phyloP scores from a whole-genome alignment of 2,329 filamentous ascomycete genomes.

The Pseudogymnoascus sp. region DNA sequence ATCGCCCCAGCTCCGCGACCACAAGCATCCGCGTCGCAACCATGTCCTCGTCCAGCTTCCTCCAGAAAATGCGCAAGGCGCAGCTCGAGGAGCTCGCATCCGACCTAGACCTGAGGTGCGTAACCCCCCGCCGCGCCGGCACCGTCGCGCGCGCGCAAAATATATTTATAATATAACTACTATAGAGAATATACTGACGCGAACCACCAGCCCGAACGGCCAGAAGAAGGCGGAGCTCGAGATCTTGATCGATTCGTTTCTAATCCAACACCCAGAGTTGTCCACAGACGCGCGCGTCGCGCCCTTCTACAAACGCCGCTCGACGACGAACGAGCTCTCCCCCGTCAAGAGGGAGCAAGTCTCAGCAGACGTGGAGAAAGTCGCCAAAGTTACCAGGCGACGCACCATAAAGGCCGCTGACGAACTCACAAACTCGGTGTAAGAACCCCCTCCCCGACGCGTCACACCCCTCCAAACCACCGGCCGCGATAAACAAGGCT shows the following conservation, averaged over 20 bases:
- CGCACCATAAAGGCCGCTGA: conserved; percentile 38
- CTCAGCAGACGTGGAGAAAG: conserved; percentile 31
- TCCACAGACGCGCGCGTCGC: conserved; percentile 56
- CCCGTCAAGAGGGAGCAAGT: conserved; percentile 50
- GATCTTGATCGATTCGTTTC: conserved; percentile 62
- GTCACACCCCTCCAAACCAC: not conserved
- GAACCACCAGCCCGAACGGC: conserved; percentile 52
- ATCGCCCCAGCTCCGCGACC: conserved; percentile 43
- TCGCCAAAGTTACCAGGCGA: conserved; percentile 41
- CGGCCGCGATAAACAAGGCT: conserved; percentile 4
- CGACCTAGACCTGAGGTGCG: conserved; percentile 52
- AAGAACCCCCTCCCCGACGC: not conserved
- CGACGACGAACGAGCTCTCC: conserved; percentile 50
- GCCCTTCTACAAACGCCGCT: conserved; percentile 67
- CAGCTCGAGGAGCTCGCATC: conserved; percentile 71
- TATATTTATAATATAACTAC: not conserved
- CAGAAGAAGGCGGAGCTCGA: conserved; percentile 77
- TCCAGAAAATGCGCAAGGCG: conserved; percentile 74
- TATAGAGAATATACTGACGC: conserved; percentile 15
- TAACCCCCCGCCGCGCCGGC: not conserved
- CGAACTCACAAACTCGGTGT: conserved; percentile 21
- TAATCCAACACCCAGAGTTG: conserved; percentile 63
- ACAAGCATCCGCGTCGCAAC: conserved; percentile 31
- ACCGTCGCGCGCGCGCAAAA: conserved; percentile 4
- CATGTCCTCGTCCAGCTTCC: conserved; percentile 66